These are phyloP conservation scores for Plantago ovata DNA, from an alignment of 257 asterid species.

Conservation along the genomic window DNA sequence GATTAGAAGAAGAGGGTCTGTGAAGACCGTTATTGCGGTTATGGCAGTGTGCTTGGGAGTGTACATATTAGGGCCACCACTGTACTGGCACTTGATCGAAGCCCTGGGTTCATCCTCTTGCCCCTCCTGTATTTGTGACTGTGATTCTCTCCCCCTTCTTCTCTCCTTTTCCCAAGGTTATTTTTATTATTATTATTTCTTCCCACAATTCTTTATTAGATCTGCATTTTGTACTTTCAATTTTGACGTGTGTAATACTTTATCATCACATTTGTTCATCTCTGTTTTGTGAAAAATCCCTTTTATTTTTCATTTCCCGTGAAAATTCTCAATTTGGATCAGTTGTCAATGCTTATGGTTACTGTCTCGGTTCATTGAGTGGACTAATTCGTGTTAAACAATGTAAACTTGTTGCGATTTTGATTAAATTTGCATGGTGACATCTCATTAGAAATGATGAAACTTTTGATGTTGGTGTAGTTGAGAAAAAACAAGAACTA, in stretches of 20 bases:
- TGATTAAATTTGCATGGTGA: neutral
- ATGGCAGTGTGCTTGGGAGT: constrained; percentile 64
- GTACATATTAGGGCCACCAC: constrained; percentile 80
- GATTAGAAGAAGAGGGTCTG: neutral
- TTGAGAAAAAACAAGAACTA: too few relatives aligned
- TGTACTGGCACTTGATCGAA: constrained; percentile 84
- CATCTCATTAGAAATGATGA: neutral
- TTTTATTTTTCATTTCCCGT: neutral
- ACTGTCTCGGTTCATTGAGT: too few relatives aligned
- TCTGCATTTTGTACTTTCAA: neutral
- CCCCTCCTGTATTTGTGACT: constrained; percentile 75
- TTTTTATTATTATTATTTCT: neutral
- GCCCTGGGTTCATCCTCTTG: constrained; percentile 62
- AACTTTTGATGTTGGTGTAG: neutral
- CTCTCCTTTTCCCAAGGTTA: constrained; percentile 11
- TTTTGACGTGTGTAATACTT: neutral
- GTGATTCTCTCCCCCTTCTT: constrained; percentile 33
- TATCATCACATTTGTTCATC: too few relatives aligned
- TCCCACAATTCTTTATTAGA: neutral
- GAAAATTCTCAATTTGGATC: neutral
- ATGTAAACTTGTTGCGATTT: neutral
- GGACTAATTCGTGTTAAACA: neutral
- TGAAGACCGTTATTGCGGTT: constrained; percentile 50
- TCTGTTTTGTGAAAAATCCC: neutral
- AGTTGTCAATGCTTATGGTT: too few relatives aligned